A percentile compares a stretch with the other conserved stretches of the same genome.
Conservation (phyloP, 2,329 filamentous ascomycete genomes). For the Penicillium italicum region DNA sequence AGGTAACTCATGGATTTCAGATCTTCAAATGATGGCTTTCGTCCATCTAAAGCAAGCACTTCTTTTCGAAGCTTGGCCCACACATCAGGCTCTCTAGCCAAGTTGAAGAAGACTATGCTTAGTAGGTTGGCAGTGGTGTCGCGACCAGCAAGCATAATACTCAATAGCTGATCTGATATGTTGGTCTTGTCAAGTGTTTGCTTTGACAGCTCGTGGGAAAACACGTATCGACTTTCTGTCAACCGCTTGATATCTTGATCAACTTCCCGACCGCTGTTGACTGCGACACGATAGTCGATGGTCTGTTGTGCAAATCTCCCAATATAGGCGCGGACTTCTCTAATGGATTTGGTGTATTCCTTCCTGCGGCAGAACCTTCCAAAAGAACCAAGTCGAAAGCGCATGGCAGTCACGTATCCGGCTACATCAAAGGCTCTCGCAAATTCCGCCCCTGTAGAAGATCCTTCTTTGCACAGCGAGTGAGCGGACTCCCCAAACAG, state of each 20-base stretch:
- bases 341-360: slow-evolving; percentile 15
- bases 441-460: slow-evolving; percentile 15
- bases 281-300: slow-evolving; percentile 24
- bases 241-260: slow-evolving; percentile 5
- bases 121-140: slow-evolving; percentile 49
- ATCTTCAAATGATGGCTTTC: slow-evolving; percentile 22
- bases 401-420: slow-evolving; percentile 20
- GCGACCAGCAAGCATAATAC: slow-evolving; percentile 50
- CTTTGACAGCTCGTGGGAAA: slow-evolving; percentile 46
- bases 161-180: slow-evolving; percentile 47
- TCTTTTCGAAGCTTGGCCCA: slow-evolving; percentile 37
- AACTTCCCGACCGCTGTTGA: slow-evolving; percentile 18
- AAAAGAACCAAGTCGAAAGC: slow-evolving; percentile 15
- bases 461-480: slow-evolving; percentile 43
- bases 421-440: slow-evolving; percentile 30
- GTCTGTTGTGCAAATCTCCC: slow-evolving; percentile 40
- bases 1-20: slow-evolving; percentile 26
- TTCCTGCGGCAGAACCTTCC: slow-evolving; percentile 16
- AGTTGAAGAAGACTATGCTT: slow-evolving; percentile 45
- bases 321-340: slow-evolving; percentile 31
- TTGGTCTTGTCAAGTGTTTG: slow-evolving; percentile 43
- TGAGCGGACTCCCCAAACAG: slow-evolving; percentile 62
- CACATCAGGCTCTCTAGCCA: slow-evolving; percentile 40
- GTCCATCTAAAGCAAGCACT: slow-evolving; percentile 21
- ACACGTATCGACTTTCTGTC: slow-evolving; percentile 38